Evolutionary conservation across 257 asterid genomes (phyloP).

Genomic region (Ligustrum vulgare): DNA sequence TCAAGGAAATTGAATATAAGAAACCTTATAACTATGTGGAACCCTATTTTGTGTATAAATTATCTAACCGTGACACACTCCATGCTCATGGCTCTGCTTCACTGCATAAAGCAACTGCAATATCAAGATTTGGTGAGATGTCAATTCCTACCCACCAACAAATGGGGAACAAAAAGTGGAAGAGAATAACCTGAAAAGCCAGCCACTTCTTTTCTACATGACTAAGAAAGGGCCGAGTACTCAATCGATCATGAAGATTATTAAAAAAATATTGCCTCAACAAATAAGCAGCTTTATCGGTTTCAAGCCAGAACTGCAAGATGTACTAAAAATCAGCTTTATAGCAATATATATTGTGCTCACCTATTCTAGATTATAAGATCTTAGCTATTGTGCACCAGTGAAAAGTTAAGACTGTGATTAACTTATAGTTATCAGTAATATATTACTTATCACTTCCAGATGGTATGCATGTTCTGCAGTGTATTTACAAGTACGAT

Average conservation of each 20-base stretch:
- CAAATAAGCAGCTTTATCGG: slow-evolving; percentile 99
- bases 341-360: background rate
- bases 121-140: slow-evolving; percentile 32
- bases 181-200: slow-evolving; percentile 83
- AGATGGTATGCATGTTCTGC: background rate
- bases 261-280: slow-evolving; percentile 90
- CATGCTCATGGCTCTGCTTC: slow-evolving; percentile 93
- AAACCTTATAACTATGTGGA: slow-evolving; percentile 20
- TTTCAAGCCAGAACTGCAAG: slow-evolving; percentile 99
- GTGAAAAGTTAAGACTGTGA: background rate
- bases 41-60: background rate
- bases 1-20: slow-evolving; percentile 10
- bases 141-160: slow-evolving; percentile 10
- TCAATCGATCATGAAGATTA: slow-evolving; percentile 96
- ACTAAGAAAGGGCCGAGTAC: slow-evolving; percentile 97
- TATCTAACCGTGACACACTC: slow-evolving; percentile 91
- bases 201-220: slow-evolving; percentile 95
- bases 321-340: slow-evolving; percentile 2
- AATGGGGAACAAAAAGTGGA: background rate
- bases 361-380: background rate
- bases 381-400: background rate
- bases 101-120: slow-evolving; percentile 93
- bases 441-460: background rate
- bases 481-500: background rate
- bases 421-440: background rate